These are phyloP conservation scores for Dryas alaskensis DNA, from an alignment of 306 rosid species.

Conservation along the genomic window DNA sequence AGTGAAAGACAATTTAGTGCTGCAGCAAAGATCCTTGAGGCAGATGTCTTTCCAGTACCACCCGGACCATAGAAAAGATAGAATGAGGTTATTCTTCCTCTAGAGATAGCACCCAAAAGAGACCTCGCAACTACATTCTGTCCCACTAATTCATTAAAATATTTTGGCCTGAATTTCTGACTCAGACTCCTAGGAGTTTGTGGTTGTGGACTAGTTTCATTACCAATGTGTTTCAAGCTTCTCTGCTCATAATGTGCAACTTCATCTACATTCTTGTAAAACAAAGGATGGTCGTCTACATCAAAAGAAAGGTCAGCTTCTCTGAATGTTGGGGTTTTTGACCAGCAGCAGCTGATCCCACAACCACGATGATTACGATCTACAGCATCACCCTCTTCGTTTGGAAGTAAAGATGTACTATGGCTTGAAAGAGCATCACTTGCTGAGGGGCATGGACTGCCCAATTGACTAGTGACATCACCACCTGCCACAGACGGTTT, in stretches of 20 bases:
- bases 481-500: constrained; percentile 34
- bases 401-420: constrained; percentile 19
- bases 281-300: constrained; percentile 53
- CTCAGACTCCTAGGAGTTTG: constrained; percentile 66
- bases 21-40: constrained; percentile 77
- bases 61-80: constrained; percentile 83
- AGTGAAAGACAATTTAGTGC: constrained; percentile 71
- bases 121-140: constrained; percentile 76
- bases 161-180: constrained; percentile 70
- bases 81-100: constrained; percentile 63
- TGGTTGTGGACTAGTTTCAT: constrained; percentile 38
- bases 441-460: constrained; percentile 53
- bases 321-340: constrained; percentile 64
- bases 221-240: constrained; percentile 35
- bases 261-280: constrained; percentile 40
- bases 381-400: constrained; percentile 42
- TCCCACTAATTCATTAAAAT: constrained; percentile 76
- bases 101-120: constrained; percentile 64
- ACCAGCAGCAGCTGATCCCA: constrained; percentile 66
- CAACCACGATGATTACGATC: constrained; percentile 47
- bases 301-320: constrained; percentile 38
- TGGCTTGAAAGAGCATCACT: constrained; percentile 38
- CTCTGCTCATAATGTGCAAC: constrained; percentile 24
- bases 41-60: constrained; percentile 87
- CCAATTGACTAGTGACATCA: constrained; percentile 28